Evolutionary conservation across 2,329 filamentous ascomycete genomes (phyloP), one percentile per base, ranked within the genome.

Genomic region (Truncatella angustata): DNA sequence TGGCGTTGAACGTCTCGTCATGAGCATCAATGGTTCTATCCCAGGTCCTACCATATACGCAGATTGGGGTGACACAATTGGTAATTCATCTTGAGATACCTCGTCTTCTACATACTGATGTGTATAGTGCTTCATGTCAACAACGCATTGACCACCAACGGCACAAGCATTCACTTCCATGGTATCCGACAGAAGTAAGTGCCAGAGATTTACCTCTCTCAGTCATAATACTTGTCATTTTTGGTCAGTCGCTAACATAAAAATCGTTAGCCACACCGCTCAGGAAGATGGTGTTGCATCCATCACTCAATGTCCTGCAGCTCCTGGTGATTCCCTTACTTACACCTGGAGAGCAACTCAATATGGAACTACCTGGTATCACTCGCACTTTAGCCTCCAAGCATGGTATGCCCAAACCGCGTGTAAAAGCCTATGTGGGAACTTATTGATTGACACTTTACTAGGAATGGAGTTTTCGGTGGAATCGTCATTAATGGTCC

Each of bases 111-210:
- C 24, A 28, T 14, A 40, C 51, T 7, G 39, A 23, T 26, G 5
- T 62, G 66, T 23, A 72, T 58, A 21, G 62, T 67, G n/a, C 66
- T 84, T 11, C 78, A 78, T 48, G 75, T 87, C 5, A 78, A 69
- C 30, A 87, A 85, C 62, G 63, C 63, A 1, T 53, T 74, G 32
- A 40, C 55, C 59, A 71, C 74, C 55, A 86, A 87, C 55, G 82
- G 82, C 28, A 86, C 82, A 6, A 74, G 74, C 7, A 78, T 86
- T 16, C 84, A 87, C 61, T 87, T 76, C 69, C 84, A 87, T 59
- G 85, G 82, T 20, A 69, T 87, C 30, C 76, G 80, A 5, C 81
- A 87, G 60, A 70, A 76, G 48, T 50, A 16, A 42, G 48, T 32
- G 32, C 2, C 14, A 34, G 21, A 14, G n/a, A 12, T 34, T 5